These are phyloP conservation scores for Porcisia hertigi DNA, from an alignment of 208 protist species.

Conservation along the genomic window DNA sequence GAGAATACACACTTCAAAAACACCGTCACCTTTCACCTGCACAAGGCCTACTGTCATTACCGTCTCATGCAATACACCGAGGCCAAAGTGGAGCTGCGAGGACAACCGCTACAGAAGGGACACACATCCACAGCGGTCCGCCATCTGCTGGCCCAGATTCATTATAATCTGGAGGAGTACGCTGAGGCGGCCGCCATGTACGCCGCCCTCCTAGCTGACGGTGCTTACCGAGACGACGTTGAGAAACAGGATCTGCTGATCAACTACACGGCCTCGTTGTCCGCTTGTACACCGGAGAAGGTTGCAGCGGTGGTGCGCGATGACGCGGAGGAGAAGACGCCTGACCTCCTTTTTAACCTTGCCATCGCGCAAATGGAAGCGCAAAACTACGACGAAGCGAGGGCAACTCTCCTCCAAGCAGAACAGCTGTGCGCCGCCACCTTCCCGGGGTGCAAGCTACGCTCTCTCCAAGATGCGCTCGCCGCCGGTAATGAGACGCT, in stretches of 20 bases:
- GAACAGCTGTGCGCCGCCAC: slow-evolving; percentile 54
- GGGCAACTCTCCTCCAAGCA: slow-evolving; percentile 64
- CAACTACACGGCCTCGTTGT: slow-evolving; percentile 77
- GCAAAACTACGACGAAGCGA: slow-evolving; percentile 51
- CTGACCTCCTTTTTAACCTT: slow-evolving; percentile 80
- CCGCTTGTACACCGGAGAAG: slow-evolving; percentile 36
- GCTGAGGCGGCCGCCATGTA: slow-evolving; percentile 64
- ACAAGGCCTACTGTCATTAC: slow-evolving; percentile 81
- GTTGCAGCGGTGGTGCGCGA: slow-evolving; percentile 44
- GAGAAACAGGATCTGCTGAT: slow-evolving; percentile 74
- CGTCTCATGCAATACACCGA: slow-evolving; percentile 59
- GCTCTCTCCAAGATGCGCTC: slow-evolving; percentile 54
- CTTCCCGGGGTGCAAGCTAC: slow-evolving; percentile 47
- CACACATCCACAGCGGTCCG: slow-evolving; percentile 43
- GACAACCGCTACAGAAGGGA: slow-evolving; percentile 10
- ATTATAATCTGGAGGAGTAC: slow-evolving; percentile 87
- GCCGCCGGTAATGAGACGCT: slow-evolving; percentile 33
- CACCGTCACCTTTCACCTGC: slow-evolving; percentile 40
- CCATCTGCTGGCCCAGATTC: slow-evolving; percentile 79
- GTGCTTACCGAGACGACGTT: slow-evolving; percentile 64
- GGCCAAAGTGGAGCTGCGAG: slow-evolving; percentile 44
- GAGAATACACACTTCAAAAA: slow-evolving; percentile 2
- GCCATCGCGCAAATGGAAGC: slow-evolving; percentile 69
- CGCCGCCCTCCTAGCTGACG: slow-evolving; percentile 45
- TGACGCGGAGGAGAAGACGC: slow-evolving; percentile 61